Evolutionary conservation across 148 eudicot genomes (phyloP).

Genomic region (Nyssa sinensis): DNA sequence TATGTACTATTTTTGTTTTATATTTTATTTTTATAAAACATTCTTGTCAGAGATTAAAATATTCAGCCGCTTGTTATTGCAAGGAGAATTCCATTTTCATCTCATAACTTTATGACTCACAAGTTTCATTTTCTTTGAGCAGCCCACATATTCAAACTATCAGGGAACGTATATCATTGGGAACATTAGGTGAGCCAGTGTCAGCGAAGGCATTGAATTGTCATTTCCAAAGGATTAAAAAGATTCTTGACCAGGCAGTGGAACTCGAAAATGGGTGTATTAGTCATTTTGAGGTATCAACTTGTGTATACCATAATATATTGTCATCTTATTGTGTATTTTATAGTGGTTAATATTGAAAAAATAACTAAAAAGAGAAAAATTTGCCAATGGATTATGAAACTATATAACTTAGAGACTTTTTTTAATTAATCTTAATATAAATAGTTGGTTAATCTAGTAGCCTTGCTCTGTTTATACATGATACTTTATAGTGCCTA

Average conservation of each 20-base stretch:
- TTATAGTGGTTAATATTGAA: neutral
- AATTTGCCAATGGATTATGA: neutral
- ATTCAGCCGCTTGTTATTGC: neutral
- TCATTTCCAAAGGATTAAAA: conserved; percentile 53
- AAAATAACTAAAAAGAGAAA: neutral
- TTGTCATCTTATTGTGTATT: neutral
- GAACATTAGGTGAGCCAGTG: conserved; percentile 63
- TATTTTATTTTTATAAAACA: neutral
- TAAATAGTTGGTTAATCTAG: neutral
- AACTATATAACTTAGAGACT: neutral
- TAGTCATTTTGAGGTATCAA: conserved; percentile 90
- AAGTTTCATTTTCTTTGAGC: conserved; percentile 38
- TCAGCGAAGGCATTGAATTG: conserved; percentile 45
- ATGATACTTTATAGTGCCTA: no score
- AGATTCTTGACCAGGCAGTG: conserved; percentile 63
- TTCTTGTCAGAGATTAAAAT: neutral
- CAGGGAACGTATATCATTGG: conserved; percentile 82
- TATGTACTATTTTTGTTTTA: neutral
- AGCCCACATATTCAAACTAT: conserved; percentile 90
- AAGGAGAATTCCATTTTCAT: neutral
- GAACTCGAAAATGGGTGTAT: conserved; percentile 56
- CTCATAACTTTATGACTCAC: conserved; percentile 7
- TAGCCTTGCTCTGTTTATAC: neutral
- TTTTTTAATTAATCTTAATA: neutral
- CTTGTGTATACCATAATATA: neutral